These are phyloP conservation scores for Trichomonas tenax DNA, from an alignment of 208 protist species.

Conservation along the genomic window DNA sequence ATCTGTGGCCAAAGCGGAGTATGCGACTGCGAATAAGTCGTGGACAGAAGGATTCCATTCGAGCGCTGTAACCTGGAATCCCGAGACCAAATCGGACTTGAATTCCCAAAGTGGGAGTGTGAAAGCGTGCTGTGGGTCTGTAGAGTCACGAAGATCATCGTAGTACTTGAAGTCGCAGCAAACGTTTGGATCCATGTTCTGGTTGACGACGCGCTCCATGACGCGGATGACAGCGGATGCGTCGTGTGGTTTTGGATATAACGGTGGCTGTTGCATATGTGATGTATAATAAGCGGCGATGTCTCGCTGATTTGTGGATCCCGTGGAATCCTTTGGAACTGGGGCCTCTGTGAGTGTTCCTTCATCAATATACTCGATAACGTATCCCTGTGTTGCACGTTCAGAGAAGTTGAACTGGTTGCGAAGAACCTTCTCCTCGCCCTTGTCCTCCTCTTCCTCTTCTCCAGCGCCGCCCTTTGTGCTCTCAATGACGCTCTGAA, in stretches of 20 bases:
- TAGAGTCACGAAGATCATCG: neutral
- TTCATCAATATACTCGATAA: neutral
- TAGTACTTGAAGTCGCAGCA: neutral
- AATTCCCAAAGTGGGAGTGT: constrained; percentile 15
- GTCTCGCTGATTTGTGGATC: neutral
- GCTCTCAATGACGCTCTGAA: neutral
- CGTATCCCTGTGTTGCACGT: neutral
- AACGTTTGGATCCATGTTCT: constrained; percentile 14
- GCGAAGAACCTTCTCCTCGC: neutral
- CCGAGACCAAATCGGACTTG: neutral
- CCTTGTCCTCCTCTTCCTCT: neutral
- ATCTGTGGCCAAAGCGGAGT: neutral
- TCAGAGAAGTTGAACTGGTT: constrained; percentile 17
- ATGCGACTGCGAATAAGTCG: neutral
- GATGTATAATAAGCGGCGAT: neutral
- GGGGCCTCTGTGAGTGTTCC: neutral
- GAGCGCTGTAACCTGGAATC: neutral
- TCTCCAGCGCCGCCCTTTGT: neutral
- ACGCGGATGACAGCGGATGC: neutral
- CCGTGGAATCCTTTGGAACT: neutral
- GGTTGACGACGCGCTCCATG: constrained; percentile 2
- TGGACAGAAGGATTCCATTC: neutral
- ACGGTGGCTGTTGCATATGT: neutral
- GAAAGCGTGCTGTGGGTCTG: neutral
- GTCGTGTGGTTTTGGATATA: neutral